These are phyloP conservation scores for Pseudopithomyces maydicus DNA, from an alignment of 2,329 filamentous ascomycete genomes.

Conservation along the genomic window DNA sequence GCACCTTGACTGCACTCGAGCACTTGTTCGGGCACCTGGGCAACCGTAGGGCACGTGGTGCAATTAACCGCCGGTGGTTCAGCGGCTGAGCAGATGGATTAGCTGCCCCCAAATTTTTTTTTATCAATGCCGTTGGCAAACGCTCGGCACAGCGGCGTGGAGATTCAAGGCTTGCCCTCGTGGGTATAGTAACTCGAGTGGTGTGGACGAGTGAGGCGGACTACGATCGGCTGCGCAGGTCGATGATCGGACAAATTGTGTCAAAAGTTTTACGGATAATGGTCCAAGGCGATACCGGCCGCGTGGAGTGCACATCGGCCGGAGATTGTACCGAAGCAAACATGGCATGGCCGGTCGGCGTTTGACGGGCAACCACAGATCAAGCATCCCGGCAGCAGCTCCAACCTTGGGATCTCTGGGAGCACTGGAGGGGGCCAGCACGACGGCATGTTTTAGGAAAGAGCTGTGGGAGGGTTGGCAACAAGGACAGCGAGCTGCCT, in stretches of 20 bases:
- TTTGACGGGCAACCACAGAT: neutral
- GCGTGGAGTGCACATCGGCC: neutral
- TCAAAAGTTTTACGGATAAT: neutral
- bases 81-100: too few species aligned
- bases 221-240: too few species aligned
- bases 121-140: neutral
- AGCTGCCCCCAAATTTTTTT: neutral
- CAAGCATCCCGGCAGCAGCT: too few species aligned
- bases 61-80: conserved; percentile 4
- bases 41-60: neutral
- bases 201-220: too few species aligned
- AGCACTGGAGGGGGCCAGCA: neutral
- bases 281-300: neutral
- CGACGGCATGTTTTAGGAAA: neutral
- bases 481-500: neutral
- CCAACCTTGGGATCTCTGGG: too few species aligned
- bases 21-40: too few species aligned
- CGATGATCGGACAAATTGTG: neutral
- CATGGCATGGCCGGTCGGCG: conserved; percentile 7
- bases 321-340: neutral
- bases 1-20: neutral
- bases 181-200: too few species aligned
- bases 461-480: neutral
- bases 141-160: too few species aligned
- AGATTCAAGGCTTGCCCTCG: too few species aligned